Evolutionary conservation across 208 protist genomes (phyloP).

Genomic region (Leishmania gerbilli): DNA sequence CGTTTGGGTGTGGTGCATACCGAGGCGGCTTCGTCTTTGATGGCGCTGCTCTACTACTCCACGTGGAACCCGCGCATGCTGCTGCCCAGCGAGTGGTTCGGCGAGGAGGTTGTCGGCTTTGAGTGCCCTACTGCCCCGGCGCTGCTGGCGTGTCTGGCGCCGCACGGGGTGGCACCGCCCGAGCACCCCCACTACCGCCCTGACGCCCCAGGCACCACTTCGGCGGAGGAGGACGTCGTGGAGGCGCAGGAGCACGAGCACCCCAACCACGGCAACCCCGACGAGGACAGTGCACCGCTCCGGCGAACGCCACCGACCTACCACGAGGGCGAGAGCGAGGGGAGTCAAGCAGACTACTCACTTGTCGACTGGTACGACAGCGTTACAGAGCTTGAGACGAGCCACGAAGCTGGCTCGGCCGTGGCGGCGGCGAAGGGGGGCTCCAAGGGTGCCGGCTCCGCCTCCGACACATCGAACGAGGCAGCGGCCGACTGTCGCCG

Average conservation of each 20-base stretch:
- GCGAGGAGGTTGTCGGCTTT: constrained; percentile 77
- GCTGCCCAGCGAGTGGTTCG: constrained; percentile 79
- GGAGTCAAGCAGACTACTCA: constrained; percentile 18
- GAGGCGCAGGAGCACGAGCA: neutral
- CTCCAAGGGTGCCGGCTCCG: neutral
- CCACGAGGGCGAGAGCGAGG: neutral
- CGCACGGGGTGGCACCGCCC: constrained; percentile 12
- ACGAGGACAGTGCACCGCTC: neutral
- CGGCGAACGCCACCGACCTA: neutral
- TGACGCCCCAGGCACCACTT: neutral
- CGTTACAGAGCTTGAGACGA: neutral
- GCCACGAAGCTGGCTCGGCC: neutral
- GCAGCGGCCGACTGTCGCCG: constrained; percentile 8
- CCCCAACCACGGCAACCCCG: neutral
- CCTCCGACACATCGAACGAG: neutral
- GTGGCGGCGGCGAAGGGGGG: neutral
- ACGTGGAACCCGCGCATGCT: constrained; percentile 27
- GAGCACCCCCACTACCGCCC: constrained; percentile 23
- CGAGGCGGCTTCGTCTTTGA: constrained; percentile 37
- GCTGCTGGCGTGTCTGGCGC: constrained; percentile 28
- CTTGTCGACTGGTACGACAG: constrained; percentile 10
- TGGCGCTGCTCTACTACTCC: constrained; percentile 62
- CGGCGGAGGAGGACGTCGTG: neutral
- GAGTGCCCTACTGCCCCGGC: constrained; percentile 46
- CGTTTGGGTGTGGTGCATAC: constrained; percentile 10